Percentiles rank a stretch among this genome's conserved stretches.
Evolutionary conservation across 257 asterid genomes (phyloP).

Genomic region (Petunia secreta): DNA sequence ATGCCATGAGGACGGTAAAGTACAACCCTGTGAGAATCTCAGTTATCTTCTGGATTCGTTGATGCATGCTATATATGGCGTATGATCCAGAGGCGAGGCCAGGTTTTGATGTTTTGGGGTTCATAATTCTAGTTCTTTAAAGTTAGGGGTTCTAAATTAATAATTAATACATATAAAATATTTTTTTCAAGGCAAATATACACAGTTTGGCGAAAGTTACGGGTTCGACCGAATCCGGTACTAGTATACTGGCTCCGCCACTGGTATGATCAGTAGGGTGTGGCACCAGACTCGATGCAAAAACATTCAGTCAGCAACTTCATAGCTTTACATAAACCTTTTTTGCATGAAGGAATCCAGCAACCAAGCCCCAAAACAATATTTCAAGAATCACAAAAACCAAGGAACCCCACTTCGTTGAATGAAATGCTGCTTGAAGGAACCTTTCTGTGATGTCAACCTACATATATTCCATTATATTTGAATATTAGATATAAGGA

Average conservation of each 20-base stretch:
- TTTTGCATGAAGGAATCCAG: slow-evolving; percentile 26
- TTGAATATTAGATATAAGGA: slow-evolving; percentile 1
- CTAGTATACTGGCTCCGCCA: too few relatives aligned
- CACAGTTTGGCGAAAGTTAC: too few relatives aligned
- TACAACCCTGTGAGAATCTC: background rate
- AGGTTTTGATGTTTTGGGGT: too few relatives aligned
- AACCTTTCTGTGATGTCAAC: slow-evolving; percentile 25
- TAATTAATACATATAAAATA: too few relatives aligned
- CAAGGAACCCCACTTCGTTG: slow-evolving; percentile 26
- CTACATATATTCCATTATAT: background rate
- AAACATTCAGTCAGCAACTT: slow-evolving; percentile 10
- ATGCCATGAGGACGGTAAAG: background rate
- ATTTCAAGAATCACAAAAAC: slow-evolving; percentile 30
- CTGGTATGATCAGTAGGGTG: background rate
- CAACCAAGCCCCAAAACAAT: slow-evolving; percentile 25
- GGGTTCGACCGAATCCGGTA: too few relatives aligned
- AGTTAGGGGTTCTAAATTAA: too few relatives aligned
- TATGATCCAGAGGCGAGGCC: background rate
- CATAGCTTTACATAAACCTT: slow-evolving; percentile 23
- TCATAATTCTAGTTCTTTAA: too few relatives aligned
- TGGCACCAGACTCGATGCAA: slow-evolving; percentile 9
- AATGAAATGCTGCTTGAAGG: slow-evolving; percentile 19
- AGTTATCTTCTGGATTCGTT: slow-evolving; percentile 10
- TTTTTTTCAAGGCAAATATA: too few relatives aligned
- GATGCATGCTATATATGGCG: background rate